Evolutionary conservation across 139 green algal genomes (phyloP).

Genomic region (Yamagishiella unicocca): DNA sequence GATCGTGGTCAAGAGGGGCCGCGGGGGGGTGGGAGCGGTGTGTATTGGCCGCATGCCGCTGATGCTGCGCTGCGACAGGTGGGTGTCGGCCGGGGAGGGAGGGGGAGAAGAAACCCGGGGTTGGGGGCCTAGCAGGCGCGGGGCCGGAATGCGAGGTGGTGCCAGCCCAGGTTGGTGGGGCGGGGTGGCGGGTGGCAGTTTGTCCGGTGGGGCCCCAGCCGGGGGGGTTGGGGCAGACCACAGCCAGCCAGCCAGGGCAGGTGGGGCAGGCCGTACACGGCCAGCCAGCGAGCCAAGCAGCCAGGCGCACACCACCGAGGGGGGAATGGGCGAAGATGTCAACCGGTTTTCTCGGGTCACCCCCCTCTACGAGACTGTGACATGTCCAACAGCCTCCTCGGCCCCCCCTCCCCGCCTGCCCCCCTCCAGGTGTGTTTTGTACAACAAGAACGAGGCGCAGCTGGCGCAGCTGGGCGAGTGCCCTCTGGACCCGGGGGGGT

Average conservation of each 20-base stretch:
- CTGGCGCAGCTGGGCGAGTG: slow-evolving; percentile 94
- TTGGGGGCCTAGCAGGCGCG: background rate
- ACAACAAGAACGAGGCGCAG: slow-evolving; percentile 87
- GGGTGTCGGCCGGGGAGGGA: background rate
- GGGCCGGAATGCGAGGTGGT: background rate
- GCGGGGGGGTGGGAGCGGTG: slow-evolving; percentile 83
- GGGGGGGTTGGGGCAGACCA: no score
- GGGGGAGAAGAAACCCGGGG: no score
- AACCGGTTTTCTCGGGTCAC: no score
- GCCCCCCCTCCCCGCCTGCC: background rate
- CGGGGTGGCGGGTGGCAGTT: background rate
- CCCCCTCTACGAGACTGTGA: no score
- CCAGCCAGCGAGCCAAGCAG: no score
- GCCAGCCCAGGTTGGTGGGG: no score
- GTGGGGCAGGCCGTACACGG: no score
- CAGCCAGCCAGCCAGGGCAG: no score
- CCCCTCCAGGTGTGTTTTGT: slow-evolving; percentile 64
- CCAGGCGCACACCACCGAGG: no score
- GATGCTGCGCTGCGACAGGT: slow-evolving; percentile 96
- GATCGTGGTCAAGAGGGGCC: slow-evolving; percentile 90
- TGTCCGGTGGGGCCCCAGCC: no score
- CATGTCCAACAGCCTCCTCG: no score
- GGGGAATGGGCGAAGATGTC: no score
- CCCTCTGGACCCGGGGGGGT: slow-evolving; percentile 97
- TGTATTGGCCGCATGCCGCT: slow-evolving; percentile 96